Base-by-base conservation (phyloP, 2,329 filamentous ascomycete species). In the Pseudogymnoascus sp. region DNA sequence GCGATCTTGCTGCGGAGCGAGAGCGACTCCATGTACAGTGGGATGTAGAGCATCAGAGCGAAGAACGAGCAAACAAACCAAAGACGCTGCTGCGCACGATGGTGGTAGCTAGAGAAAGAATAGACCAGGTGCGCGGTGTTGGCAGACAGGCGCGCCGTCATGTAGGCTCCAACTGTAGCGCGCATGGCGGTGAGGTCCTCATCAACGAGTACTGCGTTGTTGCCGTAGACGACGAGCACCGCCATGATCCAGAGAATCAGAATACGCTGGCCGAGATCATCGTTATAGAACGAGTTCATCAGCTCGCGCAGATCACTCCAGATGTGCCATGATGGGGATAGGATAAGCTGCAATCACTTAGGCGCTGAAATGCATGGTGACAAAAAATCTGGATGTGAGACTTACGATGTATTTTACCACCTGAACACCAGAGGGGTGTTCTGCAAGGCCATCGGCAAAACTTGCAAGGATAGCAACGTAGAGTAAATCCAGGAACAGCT, bases 241-340 rank as follows among this genome's bases (percentile, higher is more conserved):
- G 79, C 77, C 80, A 81, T 81, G 63, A 81, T 75, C 78, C 79
- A 81, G n/a, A 81, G 74, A 62, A 81, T 79, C 25, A 79, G 69
- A 31, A 79, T 68, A 6, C 80, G 77, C 68, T 82, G 80, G 1
- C 76, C 66, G 19, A 82, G 68, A 67, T 82, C 80, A 65, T 82
- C 80, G 62, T 79, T 81, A 70, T 81, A 81, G 71, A 80, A 82
- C 6, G 78, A 79, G 70, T 82, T 82, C 78, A 81, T 81, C 64
- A 81, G 72, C 70, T 81, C 79, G 65, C 79, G 77, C 16, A 81
- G 73, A 65, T 82, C 80, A 43, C 74, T 76, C 80, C 79, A 81
- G 60, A 81, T 77, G 65, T 81, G 77, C 79, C 79, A 81, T 63
- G 79, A 78, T 8, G 79, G 79, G 6, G 78, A 74, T 39, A 80